phyloP scores from a whole-genome alignment of 768 basidiomycete species.

The Tulasnella sp. region DNA sequence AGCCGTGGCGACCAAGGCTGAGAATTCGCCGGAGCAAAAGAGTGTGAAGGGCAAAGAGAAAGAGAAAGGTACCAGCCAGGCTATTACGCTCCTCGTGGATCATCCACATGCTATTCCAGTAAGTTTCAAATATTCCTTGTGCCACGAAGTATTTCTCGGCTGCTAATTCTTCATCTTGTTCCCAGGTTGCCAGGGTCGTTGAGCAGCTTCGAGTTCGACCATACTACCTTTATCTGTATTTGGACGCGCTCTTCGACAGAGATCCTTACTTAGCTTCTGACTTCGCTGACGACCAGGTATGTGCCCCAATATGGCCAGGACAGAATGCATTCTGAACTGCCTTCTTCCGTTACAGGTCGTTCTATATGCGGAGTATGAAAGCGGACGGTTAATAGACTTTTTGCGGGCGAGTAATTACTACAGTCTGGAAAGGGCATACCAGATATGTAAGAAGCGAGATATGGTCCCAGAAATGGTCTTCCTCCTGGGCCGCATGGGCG shows the following conservation, averaged over 20 bases:
- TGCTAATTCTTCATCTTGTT: constrained; percentile 3
- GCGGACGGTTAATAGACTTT: constrained; percentile 74
- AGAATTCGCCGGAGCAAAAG: constrained; percentile 7
- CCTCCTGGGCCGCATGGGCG: constrained; percentile 88
- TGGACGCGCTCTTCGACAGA: constrained; percentile 80
- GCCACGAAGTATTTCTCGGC: neutral
- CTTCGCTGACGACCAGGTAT: constrained; percentile 80
- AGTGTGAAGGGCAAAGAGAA: constrained; percentile 18
- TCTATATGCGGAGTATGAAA: constrained; percentile 83
- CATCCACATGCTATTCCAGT: constrained; percentile 96
- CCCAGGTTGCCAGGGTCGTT: constrained; percentile 76
- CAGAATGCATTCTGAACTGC: constrained; percentile 1
- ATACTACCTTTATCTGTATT: constrained; percentile 82
- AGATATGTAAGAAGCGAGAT: constrained; percentile 73
- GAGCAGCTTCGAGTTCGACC: constrained; percentile 68
- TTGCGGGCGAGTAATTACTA: constrained; percentile 85
- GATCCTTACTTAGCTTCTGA: constrained; percentile 70
- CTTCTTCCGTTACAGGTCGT: constrained; percentile 49
- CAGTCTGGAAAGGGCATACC: constrained; percentile 82
- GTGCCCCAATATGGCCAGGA: constrained; percentile 11
- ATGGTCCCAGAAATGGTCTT: constrained; percentile 96
- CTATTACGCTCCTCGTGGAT: constrained; percentile 79
- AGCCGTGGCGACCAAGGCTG: constrained; percentile 23
- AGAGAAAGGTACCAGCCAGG: constrained; percentile 26
- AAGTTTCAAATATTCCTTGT: constrained; percentile 24